Base-by-base conservation (phyloP, 2,329 filamentous ascomycete species). In the Phialophora expanda region DNA sequence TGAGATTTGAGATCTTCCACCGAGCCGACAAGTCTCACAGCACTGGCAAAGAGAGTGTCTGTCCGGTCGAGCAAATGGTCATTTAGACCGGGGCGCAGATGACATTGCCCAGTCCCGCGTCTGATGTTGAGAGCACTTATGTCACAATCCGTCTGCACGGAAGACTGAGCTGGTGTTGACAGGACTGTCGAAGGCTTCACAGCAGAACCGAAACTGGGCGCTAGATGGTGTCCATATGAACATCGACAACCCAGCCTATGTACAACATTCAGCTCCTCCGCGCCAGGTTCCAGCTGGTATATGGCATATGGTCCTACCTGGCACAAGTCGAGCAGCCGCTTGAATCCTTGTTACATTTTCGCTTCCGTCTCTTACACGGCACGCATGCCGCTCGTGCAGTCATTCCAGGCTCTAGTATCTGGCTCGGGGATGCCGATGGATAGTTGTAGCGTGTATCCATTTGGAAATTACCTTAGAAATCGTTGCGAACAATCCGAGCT, bases 301-400 rank as follows among this genome's bases (percentile, higher is more conserved):
- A 26, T 26, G 22, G n/a, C 17, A 54, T 22, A 54, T 54, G 17
- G 6, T 22, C 51, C 5, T 26, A 54, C 51, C 51, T 54, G 51
- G 51, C 51, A 54, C 51, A 54, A 26, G 17, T 20, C 24, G 51
- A 54, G 51, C 51, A 54, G 6, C 51, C 51, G 51, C 51, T 26
- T 26, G 24, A 26, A n/a, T 54, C 51, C 24, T 54, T 54, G 24
- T 54, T 54, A 26, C 51, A 54, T 26, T 26, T 54, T 26, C 51
- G 51, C 51, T 30, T 54, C 14, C 22, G 51, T 26, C 26, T 54
- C 51, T 17, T 20, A 26, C 51, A 54, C 24, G 51, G 24, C 26
- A 7, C 12, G 24, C 51, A 54, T 24, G 55, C 14, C 44, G 44
- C 44, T 48, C 44, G 41, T 46, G 44, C 44, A n/a, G 14, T 48